Evolutionary conservation across 2,329 filamentous ascomycete species (phyloP), one percentile per base, ranked within the genome.

Genomic region (Alternaria angustiovoidea): DNA sequence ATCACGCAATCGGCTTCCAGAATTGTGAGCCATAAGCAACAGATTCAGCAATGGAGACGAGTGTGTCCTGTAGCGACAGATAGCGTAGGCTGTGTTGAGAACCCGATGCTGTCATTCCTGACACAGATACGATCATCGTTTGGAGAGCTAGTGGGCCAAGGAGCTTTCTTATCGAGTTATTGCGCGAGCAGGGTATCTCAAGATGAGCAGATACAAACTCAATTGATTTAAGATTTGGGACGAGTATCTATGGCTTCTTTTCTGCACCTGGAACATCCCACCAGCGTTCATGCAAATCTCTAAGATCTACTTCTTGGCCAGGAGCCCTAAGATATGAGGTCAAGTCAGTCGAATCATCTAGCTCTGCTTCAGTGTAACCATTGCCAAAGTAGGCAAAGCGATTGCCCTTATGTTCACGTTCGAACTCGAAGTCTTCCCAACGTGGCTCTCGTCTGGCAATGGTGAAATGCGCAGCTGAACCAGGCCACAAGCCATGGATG

Each of bases 401-500:
- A 68, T 86, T 86, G 7, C 76, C 79, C 61, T 73, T 72, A 42
- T 80, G 78, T 38, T 79, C 69, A 57, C 83, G 82, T 3, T 80
- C 81, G 68, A 85, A 88, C 59, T 86, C 84, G 76, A 80, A 88
- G 64, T 88, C 86, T 68, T 88, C 86, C 85, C 85, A 88, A 6
- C 86, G 75, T 1, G 86, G 85, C 43, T 85, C 82, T n/a, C 72
- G 79, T 24, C 87, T 81, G 7, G 89, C 81, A 14, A 86, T 82
- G 2, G 88, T 88, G 32, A 87, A 78, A 66, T 90, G 87, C 0
- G 85, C 81, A 1, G 88, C 88, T 65, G 87, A 90, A 0, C 89
- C 89, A 0, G 90, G 90, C 86, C 89, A 93, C 7, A 91, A 72
- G 0, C 89, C 89, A 63, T 91, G 88, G 24, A 92, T 87, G 4